Base-by-base conservation (phyloP, 768 basidiomycete genomes). In the Boletus tomentosulus region DNA sequence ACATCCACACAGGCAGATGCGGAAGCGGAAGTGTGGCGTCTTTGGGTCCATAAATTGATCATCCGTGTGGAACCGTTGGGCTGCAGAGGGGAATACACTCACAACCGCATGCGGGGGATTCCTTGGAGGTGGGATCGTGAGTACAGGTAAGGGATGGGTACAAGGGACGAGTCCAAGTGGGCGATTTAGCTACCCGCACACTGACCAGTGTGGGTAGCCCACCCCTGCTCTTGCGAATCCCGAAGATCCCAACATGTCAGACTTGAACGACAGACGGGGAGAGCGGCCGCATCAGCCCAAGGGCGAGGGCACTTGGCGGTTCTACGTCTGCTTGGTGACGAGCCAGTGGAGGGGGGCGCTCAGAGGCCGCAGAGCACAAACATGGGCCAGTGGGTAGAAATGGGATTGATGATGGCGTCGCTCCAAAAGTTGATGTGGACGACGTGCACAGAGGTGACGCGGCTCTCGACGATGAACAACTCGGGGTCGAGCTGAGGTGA, bases 401-500 rank as follows among this genome's bases (percentile, higher is more conserved):
- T 78, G 16, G 86, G 82, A 61, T 92, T 89, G 15, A 84, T 71
- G 31, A 90, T 64, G 2, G 87, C 79, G 62, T 92, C 89, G 48
- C 76, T 79, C 87, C 88, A 91, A 64, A 89, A 89, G 66, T 92
- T 89, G 11, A 92, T 63, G 55, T 82, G 77, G n/a, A 84, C 70
- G 34, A 81, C 58, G 11, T 63, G 61, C 6, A 69, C 61, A 2
- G 68, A 68, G 15, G 75, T 69, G 11, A 85, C 67, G 9, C 70
- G 66, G 0, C 76, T 75, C 22, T 77, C 72, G 56, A 69, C 4
- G 25, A 67, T 48, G 39, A 51, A 46, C 3, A 50, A 6, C 31
- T 56, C 63, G 7, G 24, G 42, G 30, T 61, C 53, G 6, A 46
- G 50, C 8, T 62, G 68, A 6, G 71, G 66, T 48, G 52, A 65